These are phyloP conservation scores for Moricandia arvensis DNA, from an alignment of 345 rosid genomes.

Conservation along the genomic window DNA sequence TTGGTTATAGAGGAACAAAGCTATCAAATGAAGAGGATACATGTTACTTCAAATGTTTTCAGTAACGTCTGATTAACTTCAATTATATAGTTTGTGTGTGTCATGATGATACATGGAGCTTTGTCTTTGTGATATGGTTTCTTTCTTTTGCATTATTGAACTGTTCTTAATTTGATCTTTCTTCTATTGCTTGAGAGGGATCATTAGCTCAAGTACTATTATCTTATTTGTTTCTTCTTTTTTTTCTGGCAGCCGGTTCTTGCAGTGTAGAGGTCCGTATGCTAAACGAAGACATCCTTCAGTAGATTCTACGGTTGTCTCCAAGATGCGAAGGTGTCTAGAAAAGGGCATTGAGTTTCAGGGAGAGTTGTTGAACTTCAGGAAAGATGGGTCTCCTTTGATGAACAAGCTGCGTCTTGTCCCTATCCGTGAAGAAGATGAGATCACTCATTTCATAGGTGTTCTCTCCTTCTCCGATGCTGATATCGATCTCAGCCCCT, in stretches of 20 bases:
- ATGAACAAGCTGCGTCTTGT: constrained; percentile 79
- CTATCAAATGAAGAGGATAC: neutral
- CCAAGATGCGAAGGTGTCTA: constrained; percentile 75
- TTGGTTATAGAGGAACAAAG: neutral
- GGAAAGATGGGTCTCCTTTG: constrained; percentile 85
- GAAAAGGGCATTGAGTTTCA: constrained; percentile 85
- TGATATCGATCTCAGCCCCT: constrained; percentile 75
- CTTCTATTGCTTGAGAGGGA: neutral
- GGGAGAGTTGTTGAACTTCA: constrained; percentile 80
- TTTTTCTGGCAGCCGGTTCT: constrained; percentile 67
- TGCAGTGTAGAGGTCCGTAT: constrained; percentile 92
- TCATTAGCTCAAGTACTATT: neutral
- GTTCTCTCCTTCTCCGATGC: constrained; percentile 77
- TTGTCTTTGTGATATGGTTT: neutral
- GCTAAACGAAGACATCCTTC: constrained; percentile 87
- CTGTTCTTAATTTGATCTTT: neutral
- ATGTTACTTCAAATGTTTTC: neutral
- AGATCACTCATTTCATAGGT: constrained; percentile 80
- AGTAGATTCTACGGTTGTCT: constrained; percentile 66
- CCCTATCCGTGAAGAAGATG: constrained; percentile 83
- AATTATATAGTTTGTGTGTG: neutral
- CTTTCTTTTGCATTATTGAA: neutral
- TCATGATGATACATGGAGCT: neutral
- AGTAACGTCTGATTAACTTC: neutral
- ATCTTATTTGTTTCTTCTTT: neutral